Evolutionary conservation across 306 rosid species (phyloP), one percentile per base, ranked within the genome.

Genomic region (Pyrus communis): DNA sequence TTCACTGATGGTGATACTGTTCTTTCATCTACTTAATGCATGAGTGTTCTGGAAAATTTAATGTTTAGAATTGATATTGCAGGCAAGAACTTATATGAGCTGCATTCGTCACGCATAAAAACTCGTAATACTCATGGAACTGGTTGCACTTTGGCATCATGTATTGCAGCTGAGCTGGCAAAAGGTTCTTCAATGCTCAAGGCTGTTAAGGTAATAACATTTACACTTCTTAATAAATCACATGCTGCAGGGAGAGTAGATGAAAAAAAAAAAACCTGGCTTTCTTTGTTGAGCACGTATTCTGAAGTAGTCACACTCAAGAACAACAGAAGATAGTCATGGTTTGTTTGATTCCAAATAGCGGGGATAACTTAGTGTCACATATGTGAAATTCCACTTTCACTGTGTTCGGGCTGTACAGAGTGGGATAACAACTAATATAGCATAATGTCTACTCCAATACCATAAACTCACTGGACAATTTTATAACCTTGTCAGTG

Each of bases 101-200:
- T 94, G 78, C 78, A 80, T 61, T 89, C 89, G 0, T 30, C 88
- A 0, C 96, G 93, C 40, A 80, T 94, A 72, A 86, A 77, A 81
- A 86, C 98, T 76, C 81, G 78, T 81, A 94, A 94, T 78, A 90
- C 91, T 69, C 98, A 94, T 74, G 98, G 97, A 58, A 92, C 98
- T 85, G 97, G 96, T 65, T 94, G 98, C 87, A 90, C 91, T 70
- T 79, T 94, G 88, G 98, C 98, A 64, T 92, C 98, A 71, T 92
- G 95, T 83, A 89, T 94, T 22, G 95, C 98, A 75, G 96, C 98
- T 84, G 98, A 94, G 84, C 81, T 90, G 84, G 96, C 98, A 9
- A 94, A 94, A 81, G 97, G 97, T 76, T 90, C 86, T 72, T 85
- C 96, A 60, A 86, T 94, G 91, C 89, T 90, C 59, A 70, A 85